Conservation (phyloP, 306 rosid species). For the Rosa persica region DNA sequence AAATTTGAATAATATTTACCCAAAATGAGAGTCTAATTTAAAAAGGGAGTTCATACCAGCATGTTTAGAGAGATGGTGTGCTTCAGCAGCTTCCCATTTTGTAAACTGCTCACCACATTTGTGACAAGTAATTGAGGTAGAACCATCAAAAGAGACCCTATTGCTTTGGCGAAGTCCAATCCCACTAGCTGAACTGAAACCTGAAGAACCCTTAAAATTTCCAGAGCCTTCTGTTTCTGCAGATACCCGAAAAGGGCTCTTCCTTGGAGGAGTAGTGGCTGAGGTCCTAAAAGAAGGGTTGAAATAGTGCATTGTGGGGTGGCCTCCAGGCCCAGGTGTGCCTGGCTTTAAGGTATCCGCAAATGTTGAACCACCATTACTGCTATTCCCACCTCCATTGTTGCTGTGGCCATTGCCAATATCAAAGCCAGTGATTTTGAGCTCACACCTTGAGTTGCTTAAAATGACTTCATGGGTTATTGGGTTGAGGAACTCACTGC, state of each 20-base stretch:
- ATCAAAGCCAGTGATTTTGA: conserved; percentile 74
- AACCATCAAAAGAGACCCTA: conserved; percentile 55
- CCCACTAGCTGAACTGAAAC: conserved; percentile 19
- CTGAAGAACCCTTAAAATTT: conserved; percentile 28
- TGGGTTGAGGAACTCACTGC: conserved; percentile 89
- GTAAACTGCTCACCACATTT: conserved; percentile 83
- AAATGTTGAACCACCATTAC: conserved; percentile 47
- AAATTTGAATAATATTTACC: conserved; percentile 1
- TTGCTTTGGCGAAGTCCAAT: conserved; percentile 50
- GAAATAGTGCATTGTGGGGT: conserved; percentile 68
- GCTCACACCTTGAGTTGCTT: conserved; percentile 87
- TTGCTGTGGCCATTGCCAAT: conserved; percentile 23
- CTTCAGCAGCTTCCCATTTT: conserved; percentile 89
- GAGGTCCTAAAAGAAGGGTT: conserved; percentile 58
- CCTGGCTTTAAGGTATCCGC: conserved; percentile 79
- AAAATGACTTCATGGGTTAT: conserved; percentile 83
- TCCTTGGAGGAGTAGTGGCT: conserved; percentile 67
- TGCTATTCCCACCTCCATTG: conserved; percentile 21
- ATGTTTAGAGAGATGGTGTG: conserved; percentile 90
- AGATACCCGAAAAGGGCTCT: conserved; percentile 45
- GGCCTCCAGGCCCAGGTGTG: conserved; percentile 84
- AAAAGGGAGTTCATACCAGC: conserved; percentile 50
- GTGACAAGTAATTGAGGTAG: conserved; percentile 60
- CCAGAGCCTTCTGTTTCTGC: conserved; percentile 55
- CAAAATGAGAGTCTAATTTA: neutral